phyloP scores from a whole-genome alignment of 306 rosid genomes.

The Quercus glauca region DNA sequence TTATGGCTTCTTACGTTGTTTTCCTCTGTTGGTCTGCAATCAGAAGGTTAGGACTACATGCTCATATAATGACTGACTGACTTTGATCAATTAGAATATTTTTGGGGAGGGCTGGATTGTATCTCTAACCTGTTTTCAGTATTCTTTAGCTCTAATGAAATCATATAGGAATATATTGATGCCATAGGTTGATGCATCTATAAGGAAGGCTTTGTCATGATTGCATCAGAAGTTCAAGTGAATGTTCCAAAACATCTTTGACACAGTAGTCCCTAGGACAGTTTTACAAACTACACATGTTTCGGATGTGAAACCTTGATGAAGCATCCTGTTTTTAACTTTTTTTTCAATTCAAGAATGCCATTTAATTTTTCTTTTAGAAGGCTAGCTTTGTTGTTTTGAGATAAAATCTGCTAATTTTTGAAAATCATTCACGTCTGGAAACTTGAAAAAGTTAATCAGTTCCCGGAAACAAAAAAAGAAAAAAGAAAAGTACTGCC shows the following conservation, averaged over 20 bases:
- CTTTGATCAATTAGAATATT: not conserved
- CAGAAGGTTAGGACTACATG: slow-evolving; percentile 55
- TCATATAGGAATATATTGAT: not conserved
- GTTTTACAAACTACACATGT: not conserved
- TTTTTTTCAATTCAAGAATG: too few relatives aligned
- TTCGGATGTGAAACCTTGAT: not conserved
- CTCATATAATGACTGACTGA: not conserved
- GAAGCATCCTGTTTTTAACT: too few relatives aligned
- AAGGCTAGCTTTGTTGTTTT: too few relatives aligned
- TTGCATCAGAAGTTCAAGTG: not conserved
- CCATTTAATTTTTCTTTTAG: too few relatives aligned
- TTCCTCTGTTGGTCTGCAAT: slow-evolving; percentile 90
- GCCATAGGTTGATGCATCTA: not conserved
- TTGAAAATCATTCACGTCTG: too few relatives aligned
- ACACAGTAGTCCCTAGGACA: too few relatives aligned
- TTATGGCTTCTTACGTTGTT: slow-evolving; percentile 83
- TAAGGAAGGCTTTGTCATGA: not conserved
- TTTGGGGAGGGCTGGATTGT: not conserved
- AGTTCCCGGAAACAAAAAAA: too few relatives aligned
- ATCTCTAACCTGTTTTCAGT: not conserved
- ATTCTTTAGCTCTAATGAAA: not conserved
- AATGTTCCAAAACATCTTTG: not conserved
- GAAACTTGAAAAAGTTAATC: too few relatives aligned
- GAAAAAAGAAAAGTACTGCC: too few relatives aligned
- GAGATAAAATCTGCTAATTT: too few relatives aligned